Evolutionary conservation across 331 rosid species (phyloP), one percentile per base, ranked within the genome.

Genomic region (Pyrus hybrid): DNA sequence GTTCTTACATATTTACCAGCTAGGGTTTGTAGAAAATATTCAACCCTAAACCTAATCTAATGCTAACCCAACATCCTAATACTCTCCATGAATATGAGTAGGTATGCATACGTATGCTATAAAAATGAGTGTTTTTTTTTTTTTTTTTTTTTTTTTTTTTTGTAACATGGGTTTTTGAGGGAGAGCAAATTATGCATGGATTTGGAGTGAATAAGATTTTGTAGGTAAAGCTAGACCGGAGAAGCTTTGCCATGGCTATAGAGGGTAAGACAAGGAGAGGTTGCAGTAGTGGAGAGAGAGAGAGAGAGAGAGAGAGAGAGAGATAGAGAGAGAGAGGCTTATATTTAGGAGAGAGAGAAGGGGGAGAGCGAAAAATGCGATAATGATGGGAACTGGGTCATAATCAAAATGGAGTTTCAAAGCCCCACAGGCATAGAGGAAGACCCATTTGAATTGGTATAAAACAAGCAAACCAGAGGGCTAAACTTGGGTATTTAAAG

Each of bases 371-470:
- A 83, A 77, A 68, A 78, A 82, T 7, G n/a, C 63, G 49, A 35
- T 68, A 25, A 57, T 13, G 72, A 74, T 29, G 73, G 67, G 67
- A 81, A 56, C 74, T 80, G 79, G 88, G 97, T 88, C 90, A 88
- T 78, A 84, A 86, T 89, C 88, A 84, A 75, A 84, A 83, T 47
- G 81, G 76, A 70, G 69, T 70, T 76, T 57, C 76, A 71, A 78
- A 81, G 83, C 89, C 89, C 93, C 87, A 87, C 86, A 73, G 77
- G 47, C 47, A 41, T 7, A 8, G 80, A 81, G 72, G 79, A 70
- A 80, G 67, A 61, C 76, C 85, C 90, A 80, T 86, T 73, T 74
- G 84, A 89, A 85, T 86, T 88, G 91, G 84, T 83, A 84, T 49
- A 86, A 86, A 80, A 83, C 62, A 75, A 80, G 87, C 85, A 81